Evolutionary conservation across 208 protist species (phyloP).

Genomic region (Tritrichomonas musculus): DNA sequence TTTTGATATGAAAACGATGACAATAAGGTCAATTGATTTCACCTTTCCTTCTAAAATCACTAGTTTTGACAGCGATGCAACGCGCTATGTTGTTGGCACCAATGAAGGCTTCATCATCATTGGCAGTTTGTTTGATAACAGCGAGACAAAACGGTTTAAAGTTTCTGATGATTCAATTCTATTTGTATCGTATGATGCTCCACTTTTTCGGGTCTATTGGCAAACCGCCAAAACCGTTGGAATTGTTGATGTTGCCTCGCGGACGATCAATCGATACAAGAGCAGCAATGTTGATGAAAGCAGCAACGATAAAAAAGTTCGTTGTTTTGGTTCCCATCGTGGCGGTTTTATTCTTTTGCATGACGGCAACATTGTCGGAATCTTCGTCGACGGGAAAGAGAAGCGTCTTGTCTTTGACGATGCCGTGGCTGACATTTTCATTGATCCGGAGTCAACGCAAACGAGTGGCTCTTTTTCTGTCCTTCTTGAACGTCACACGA

Average conservation of each 20-base stretch:
- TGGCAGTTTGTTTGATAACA: background rate
- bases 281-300: no score
- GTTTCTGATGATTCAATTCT: background rate
- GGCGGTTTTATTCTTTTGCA: background rate
- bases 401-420: background rate
- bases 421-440: background rate
- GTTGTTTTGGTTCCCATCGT: background rate
- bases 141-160: background rate
- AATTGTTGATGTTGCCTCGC: background rate
- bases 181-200: background rate
- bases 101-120: background rate
- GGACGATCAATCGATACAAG: background rate
- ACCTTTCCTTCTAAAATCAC: background rate
- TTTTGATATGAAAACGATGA: background rate
- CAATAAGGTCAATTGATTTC: background rate
- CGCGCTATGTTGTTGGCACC: background rate
- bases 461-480: no score
- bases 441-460: background rate
- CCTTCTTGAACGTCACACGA: no score
- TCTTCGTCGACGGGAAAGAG: background rate
- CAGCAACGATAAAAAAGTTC: background rate
- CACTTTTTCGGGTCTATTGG: background rate
- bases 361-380: background rate
- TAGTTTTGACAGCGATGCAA: background rate
- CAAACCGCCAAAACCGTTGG: background rate